Percentiles rank a stretch among this genome's conserved stretches.
Evolutionary conservation across 2,329 filamentous ascomycete species (phyloP).

Genomic region (Ophiostoma pallidulum): DNA sequence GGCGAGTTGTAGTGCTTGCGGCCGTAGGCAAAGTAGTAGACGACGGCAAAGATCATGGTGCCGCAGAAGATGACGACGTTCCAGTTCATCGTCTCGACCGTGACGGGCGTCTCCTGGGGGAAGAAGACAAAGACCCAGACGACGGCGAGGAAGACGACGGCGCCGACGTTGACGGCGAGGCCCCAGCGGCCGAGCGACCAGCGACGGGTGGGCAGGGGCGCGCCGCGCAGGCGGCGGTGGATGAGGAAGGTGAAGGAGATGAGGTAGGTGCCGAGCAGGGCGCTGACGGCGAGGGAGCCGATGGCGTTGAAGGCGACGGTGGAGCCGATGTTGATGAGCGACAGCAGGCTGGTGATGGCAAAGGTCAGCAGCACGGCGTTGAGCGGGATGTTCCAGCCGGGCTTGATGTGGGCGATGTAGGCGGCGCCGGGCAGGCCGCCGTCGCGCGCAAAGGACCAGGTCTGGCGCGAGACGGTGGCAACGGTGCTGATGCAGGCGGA

Average conservation of each 20-base stretch:
- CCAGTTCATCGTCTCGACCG: slow-evolving; percentile 39
- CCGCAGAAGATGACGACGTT: slow-evolving; percentile 34
- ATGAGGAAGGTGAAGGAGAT: slow-evolving; percentile 37
- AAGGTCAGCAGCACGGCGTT: slow-evolving; percentile 39
- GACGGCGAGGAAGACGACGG: slow-evolving; percentile 34
- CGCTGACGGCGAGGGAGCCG: slow-evolving; percentile 40
- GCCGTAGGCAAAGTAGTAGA: slow-evolving; percentile 29
- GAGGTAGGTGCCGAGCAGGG: slow-evolving; percentile 43
- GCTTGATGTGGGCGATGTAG: slow-evolving; percentile 28
- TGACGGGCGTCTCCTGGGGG: slow-evolving; percentile 30
- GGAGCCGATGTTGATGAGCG: slow-evolving; percentile 43
- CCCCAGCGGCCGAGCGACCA: slow-evolving; percentile 35
- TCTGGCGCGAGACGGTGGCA: slow-evolving; percentile 46
- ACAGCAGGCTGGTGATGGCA: slow-evolving; percentile 33
- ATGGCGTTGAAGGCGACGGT: slow-evolving; percentile 43
- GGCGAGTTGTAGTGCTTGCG: slow-evolving; percentile 19
- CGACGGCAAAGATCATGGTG: slow-evolving; percentile 29
- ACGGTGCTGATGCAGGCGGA: slow-evolving; percentile 44
- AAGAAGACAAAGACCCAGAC: slow-evolving; percentile 41
- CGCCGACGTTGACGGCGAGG: slow-evolving; percentile 32
- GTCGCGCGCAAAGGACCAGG: slow-evolving; percentile 45
- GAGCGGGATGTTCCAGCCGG: slow-evolving; percentile 29
- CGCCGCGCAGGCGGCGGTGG: slow-evolving; percentile 30
- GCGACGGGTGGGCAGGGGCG: slow-evolving; percentile 29
- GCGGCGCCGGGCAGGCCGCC: slow-evolving; percentile 31